Evolutionary conservation across 306 rosid genomes (phyloP).

Genomic region (Vicia faba): DNA sequence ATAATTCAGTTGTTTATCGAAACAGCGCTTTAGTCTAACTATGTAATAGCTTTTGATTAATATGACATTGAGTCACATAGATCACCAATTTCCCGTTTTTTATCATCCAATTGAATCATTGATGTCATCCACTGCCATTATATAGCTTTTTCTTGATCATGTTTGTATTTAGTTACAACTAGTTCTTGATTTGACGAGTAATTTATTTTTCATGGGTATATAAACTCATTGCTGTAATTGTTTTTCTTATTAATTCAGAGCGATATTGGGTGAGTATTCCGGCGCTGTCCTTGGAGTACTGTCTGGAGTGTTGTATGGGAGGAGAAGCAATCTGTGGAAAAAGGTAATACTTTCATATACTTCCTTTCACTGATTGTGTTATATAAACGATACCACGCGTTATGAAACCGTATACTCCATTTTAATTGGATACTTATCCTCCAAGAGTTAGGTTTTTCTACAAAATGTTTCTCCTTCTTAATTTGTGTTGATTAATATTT

Average conservation of each 20-base stretch:
- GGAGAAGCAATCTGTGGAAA: conserved; percentile 78
- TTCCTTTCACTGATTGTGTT: conserved; percentile 23
- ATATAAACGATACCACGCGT: neutral
- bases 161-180: conserved; percentile 27
- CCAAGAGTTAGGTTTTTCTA: neutral
- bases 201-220: neutral
- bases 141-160: conserved; percentile 25
- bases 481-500: conserved; percentile 7
- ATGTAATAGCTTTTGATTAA: conserved; percentile 17
- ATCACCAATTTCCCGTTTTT: conserved; percentile 16
- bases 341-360: conserved; percentile 59
- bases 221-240: conserved; percentile 29
- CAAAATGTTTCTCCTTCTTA: conserved; percentile 24
- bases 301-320: conserved; percentile 86
- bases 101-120: conserved; percentile 19
- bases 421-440: conserved; percentile 18
- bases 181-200: conserved; percentile 26
- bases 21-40: neutral
- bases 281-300: conserved; percentile 97
- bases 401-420: conserved; percentile 12
- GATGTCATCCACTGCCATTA: conserved; percentile 21
- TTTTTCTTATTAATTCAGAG: conserved; percentile 54
- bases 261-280: conserved; percentile 94
- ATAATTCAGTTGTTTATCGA: too few species aligned
- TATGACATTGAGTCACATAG: neutral